Evolutionary conservation across 495 filamentous ascomycete species (phyloP), one percentile per base, ranked within the genome.

Genomic region (Pyrenula aspistea): DNA sequence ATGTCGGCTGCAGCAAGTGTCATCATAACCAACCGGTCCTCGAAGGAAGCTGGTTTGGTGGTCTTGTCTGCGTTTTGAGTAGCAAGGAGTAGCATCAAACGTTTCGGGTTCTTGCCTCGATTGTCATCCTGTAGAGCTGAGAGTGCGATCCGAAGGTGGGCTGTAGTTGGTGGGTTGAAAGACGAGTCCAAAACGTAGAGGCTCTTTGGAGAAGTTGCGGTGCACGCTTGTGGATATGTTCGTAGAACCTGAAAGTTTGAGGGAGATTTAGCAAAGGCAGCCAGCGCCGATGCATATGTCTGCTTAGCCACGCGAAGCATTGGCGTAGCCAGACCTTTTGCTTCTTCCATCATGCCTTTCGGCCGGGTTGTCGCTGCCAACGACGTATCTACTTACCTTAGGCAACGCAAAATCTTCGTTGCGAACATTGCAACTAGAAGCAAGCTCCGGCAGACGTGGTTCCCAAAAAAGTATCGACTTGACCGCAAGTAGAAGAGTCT

Each of bases 41-140:
- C 84, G 62, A 95, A 96, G 0, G 75, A 63, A 1, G 90, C 91
- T 0, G 92, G 88, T 58, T 88, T 89, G 24, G 87, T 77, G 10
- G 87, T 83, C 64, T 98, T 98, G 65, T 98, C 92, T 1, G 91
- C 92, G 76, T 98, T 98, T 59, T 92, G 85, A 24, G 87, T 88
- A 0, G 89, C 85, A 21, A 97, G 84, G 0, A 98, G 77, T 0
- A 98, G 77, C 1, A 98, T 72, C 1, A 97, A 63, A 0, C 88
- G 77, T 19, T 78, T 70, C 1, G 73, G 69, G 31, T 56, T 57
- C 1, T 56, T 60, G 24, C 25, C 62, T 12, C 59, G 61, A 15
- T 15, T 42, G 22, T 62, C 62, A 42, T 77, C 67, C 21, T 67
- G 66, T 2, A 93, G 68, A 11, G 88, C 87, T 10, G 85, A 83